Evolutionary conservation across 805 yeast genomes (phyloP).

Genomic region (Metschnikowia koreensis): DNA sequence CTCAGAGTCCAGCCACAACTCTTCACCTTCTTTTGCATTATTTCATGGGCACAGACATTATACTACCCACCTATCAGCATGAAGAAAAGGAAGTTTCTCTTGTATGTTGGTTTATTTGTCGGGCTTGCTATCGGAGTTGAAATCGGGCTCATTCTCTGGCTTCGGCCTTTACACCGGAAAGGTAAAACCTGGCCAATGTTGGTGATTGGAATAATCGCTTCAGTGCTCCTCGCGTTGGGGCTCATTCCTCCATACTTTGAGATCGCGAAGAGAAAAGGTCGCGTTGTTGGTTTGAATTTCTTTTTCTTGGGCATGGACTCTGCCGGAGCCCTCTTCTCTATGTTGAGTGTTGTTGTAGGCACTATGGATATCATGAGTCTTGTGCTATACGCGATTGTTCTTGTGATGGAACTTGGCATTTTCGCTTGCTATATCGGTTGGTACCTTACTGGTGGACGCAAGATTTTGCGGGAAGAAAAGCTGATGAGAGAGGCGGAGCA

Average conservation of each 20-base stretch:
- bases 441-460: slow-evolving; percentile 43
- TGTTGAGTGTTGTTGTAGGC: slow-evolving; percentile 55
- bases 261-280: slow-evolving; percentile 71
- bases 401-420: slow-evolving; percentile 75
- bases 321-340: slow-evolving; percentile 75
- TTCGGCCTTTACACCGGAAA: slow-evolving; percentile 50
- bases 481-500: neutral
- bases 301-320: slow-evolving; percentile 73
- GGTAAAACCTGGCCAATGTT: slow-evolving; percentile 75
- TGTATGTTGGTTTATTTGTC: slow-evolving; percentile 38
- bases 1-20: slow-evolving; percentile 85
- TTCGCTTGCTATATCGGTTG: slow-evolving; percentile 68
- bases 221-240: slow-evolving; percentile 72
- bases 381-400: slow-evolving; percentile 69
- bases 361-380: slow-evolving; percentile 77
- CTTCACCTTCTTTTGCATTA: slow-evolving; percentile 65
- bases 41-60: slow-evolving; percentile 61
- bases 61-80: slow-evolving; percentile 67
- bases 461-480: slow-evolving; percentile 26
- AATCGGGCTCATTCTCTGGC: slow-evolving; percentile 67
- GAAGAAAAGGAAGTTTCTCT: slow-evolving; percentile 33
- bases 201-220: slow-evolving; percentile 77
- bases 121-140: slow-evolving; percentile 51
- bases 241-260: slow-evolving; percentile 88
- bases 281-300: slow-evolving; percentile 88